These are phyloP conservation scores for Coemansia sp. DNA, from an alignment of 192 early-diverging fungal genomes.

Conservation along the genomic window DNA sequence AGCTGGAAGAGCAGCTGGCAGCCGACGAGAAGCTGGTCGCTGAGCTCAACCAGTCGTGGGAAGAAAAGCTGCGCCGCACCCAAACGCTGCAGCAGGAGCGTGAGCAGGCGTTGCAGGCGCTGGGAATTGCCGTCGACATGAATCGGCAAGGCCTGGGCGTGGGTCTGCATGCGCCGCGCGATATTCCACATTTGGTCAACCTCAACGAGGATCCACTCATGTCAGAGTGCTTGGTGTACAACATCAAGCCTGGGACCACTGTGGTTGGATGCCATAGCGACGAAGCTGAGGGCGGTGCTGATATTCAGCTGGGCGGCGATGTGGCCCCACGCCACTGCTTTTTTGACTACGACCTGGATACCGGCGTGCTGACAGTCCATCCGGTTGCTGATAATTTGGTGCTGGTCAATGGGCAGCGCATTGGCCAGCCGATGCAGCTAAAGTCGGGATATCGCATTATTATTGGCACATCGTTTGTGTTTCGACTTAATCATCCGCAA, in stretches of 20 bases:
- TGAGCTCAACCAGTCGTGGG: constrained; percentile 82
- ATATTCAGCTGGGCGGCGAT: constrained; percentile 60
- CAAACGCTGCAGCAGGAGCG: constrained; percentile 70
- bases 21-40: constrained; percentile 84
- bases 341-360: constrained; percentile 62
- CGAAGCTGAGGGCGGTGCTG: constrained; percentile 14
- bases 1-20: constrained; percentile 73
- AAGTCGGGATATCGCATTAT: constrained; percentile 77
- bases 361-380: constrained; percentile 59
- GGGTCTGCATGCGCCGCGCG: constrained; percentile 74
- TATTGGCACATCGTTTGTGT: constrained; percentile 77
- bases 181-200: constrained; percentile 83
- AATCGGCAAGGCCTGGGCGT: constrained; percentile 56
- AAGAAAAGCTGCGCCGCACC: constrained; percentile 72
- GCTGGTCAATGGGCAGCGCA: constrained; percentile 77
- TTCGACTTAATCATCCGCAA: constrained; percentile 80
- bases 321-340: constrained; percentile 70
- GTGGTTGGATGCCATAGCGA: constrained; percentile 64
- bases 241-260: constrained; percentile 72
- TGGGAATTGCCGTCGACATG: constrained; percentile 75
- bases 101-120: constrained; percentile 71
- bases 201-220: constrained; percentile 86
- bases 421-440: constrained; percentile 57
- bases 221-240: constrained; percentile 90
- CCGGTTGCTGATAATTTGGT: constrained; percentile 61